Conservation (phyloP, 352 stramenopile species). For the Phytophthora sp. region DNA sequence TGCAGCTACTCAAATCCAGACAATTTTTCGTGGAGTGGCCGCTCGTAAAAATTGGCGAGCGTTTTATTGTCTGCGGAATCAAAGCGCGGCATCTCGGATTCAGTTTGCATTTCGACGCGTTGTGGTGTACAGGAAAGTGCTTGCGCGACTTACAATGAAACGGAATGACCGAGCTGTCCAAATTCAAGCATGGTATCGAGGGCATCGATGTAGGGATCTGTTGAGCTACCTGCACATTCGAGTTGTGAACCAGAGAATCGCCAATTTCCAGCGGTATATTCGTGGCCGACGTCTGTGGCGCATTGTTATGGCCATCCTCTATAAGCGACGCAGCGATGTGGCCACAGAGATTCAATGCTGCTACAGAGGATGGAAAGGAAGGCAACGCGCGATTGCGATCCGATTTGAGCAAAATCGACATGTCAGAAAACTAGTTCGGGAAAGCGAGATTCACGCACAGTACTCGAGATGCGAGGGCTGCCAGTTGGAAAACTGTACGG, state of each 20-base stretch:
- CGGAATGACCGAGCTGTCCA: conserved; percentile 26
- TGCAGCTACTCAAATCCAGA: conserved; percentile 67
- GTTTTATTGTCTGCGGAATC: conserved; percentile 49
- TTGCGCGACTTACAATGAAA: conserved; percentile 32
- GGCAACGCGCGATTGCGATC: conserved; percentile 25
- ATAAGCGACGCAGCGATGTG: conserved; percentile 36
- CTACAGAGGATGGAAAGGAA: conserved; percentile 46
- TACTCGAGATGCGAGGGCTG: conserved; percentile 39
- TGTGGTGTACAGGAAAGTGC: conserved; percentile 29
- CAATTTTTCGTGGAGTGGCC: conserved; percentile 45
- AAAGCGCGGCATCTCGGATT: conserved; percentile 38
- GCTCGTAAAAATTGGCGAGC: conserved; percentile 40
- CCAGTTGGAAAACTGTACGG: conserved; percentile 35
- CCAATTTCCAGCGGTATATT: conserved; percentile 50
- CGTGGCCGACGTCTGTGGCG: conserved; percentile 53
- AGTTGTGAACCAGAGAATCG: conserved; percentile 40
- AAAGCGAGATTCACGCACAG: conserved; percentile 31
- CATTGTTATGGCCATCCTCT: conserved; percentile 44
- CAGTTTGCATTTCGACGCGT: conserved; percentile 49
- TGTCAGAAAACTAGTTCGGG: conserved; percentile 31
- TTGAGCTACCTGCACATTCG: conserved; percentile 32
- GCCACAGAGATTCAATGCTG: conserved; percentile 47
- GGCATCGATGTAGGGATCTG: conserved; percentile 38
- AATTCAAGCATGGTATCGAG: conserved; percentile 59
- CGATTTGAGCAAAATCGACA: conserved; percentile 54